A percentile compares a stretch with the other conserved stretches of the same genome.
Conservation (phyloP, 805 yeast genomes). For the Candida germanica region DNA sequence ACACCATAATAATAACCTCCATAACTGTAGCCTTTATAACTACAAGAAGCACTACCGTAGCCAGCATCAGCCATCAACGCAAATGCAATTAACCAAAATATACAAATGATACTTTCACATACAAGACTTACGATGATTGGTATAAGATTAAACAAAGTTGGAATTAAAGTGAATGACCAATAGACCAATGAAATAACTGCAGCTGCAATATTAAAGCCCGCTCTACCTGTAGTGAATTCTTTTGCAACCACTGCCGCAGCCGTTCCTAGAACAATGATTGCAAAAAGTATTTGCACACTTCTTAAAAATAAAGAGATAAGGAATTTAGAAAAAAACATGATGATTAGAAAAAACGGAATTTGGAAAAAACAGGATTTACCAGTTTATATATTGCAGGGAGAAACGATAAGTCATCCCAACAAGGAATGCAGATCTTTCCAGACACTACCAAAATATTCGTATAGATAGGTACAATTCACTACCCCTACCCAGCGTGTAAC, state of each 20-base stretch:
- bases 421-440: too few species aligned
- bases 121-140: constrained; percentile 14
- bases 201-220: constrained; percentile 13
- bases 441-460: too few species aligned
- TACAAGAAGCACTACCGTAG: constrained; percentile 15
- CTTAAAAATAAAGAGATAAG: constrained; percentile 2
- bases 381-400: too few species aligned
- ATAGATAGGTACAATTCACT: too few species aligned
- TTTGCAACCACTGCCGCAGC: constrained; percentile 13
- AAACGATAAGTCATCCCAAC: too few species aligned
- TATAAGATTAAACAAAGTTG: constrained; percentile 8
- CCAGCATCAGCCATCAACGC: constrained; percentile 18
- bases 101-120: constrained; percentile 15
- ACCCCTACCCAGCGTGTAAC: too few species aligned
- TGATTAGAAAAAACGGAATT: too few species aligned
- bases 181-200: constrained; percentile 13
- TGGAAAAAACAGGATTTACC: too few species aligned
- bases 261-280: constrained; percentile 16
- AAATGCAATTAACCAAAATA: constrained; percentile 23
- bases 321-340: neutral
- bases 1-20: neutral
- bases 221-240: constrained; percentile 8
- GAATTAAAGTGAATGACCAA: constrained; percentile 8
- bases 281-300: constrained; percentile 15
- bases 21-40: constrained; percentile 2